phyloP scores from a whole-genome alignment of 257 asterid species.

The Gentiana macrophylla region DNA sequence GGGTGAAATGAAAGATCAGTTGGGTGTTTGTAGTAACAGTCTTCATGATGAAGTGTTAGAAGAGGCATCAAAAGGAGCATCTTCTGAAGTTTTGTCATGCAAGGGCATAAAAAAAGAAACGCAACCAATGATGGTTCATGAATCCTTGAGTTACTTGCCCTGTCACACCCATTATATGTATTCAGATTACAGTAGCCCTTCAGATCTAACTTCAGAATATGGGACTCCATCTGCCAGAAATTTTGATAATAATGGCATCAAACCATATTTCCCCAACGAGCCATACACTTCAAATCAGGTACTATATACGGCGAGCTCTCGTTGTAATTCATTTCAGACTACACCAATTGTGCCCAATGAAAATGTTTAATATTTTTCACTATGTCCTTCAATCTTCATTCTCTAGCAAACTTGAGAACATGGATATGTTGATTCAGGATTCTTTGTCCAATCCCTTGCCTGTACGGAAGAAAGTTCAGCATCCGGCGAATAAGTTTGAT shows the following conservation, averaged over 20 bases:
- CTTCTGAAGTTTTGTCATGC: conserved; percentile 27
- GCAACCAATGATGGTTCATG: conserved; percentile 16
- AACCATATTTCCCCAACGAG: conserved; percentile 39
- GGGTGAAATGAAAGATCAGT: conserved; percentile 28
- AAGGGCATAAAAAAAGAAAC: conserved; percentile 26
- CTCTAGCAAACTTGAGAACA: conserved; percentile 10
- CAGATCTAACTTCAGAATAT: conserved; percentile 30
- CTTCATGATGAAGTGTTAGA: conserved; percentile 25
- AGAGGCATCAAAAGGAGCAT: conserved; percentile 24
- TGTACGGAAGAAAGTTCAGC: conserved; percentile 20
- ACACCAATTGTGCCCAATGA: conserved; percentile 22
- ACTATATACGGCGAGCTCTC: conserved; percentile 24
- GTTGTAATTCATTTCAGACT: conserved; percentile 22
- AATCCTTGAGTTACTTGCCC: conserved; percentile 34
- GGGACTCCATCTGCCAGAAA: conserved; percentile 32
- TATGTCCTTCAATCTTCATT: conserved; percentile 15
- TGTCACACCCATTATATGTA: conserved; percentile 25
- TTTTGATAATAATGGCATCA: conserved; percentile 33
- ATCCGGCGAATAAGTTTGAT: conserved; percentile 27
- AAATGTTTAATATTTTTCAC: conserved; percentile 19
- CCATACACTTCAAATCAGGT: conserved; percentile 36
- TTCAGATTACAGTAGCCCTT: conserved; percentile 33
- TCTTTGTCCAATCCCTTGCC: conserved; percentile 24
- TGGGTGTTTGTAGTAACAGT: conserved; percentile 21
- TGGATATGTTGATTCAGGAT: conserved; percentile 20